Evolutionary conservation across 1,139 yeast genomes (phyloP).

Genomic region (Hansenula sp.): DNA sequence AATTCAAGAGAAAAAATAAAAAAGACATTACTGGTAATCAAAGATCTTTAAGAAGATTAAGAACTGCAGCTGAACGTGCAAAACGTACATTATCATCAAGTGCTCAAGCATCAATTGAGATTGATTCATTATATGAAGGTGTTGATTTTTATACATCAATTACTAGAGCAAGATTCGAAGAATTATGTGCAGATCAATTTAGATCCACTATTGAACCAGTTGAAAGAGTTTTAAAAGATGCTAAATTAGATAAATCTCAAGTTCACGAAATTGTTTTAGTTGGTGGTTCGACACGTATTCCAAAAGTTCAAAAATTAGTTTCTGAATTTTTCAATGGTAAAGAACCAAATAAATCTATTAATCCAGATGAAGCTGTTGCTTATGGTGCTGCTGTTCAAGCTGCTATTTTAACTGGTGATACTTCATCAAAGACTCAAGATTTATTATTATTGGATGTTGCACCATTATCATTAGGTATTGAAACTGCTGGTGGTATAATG

Average conservation of each 20-base stretch:
- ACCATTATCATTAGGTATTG: slow-evolving; percentile 94
- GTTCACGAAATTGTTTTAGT: slow-evolving; percentile 83
- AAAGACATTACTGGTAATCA: slow-evolving; percentile 68
- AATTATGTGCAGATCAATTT: slow-evolving; percentile 76
- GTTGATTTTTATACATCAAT: slow-evolving; percentile 74
- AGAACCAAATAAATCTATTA: slow-evolving; percentile 80
- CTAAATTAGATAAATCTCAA: slow-evolving; percentile 70
- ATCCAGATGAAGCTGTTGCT: slow-evolving; percentile 75
- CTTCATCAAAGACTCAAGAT: slow-evolving; percentile 77
- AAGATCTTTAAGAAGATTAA: slow-evolving; percentile 79
- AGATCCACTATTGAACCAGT: slow-evolving; percentile 81
- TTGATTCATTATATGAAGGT: slow-evolving; percentile 79
- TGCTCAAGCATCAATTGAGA: slow-evolving; percentile 79
- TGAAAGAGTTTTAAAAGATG: slow-evolving; percentile 75
- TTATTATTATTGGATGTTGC: slow-evolving; percentile 86
- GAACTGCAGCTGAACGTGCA: slow-evolving; percentile 90
- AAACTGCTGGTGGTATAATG: slow-evolving; percentile 98
- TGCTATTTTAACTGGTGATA: slow-evolving; percentile 88
- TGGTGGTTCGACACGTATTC: slow-evolving; percentile 93
- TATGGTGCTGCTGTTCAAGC: slow-evolving; percentile 83
- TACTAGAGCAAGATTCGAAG: slow-evolving; percentile 90
- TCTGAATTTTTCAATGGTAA: slow-evolving; percentile 86
- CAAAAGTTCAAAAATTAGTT: slow-evolving; percentile 81
- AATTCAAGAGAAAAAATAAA: slow-evolving; percentile 79
- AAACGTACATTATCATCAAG: slow-evolving; percentile 83